Evolutionary conservation across 352 stramenopile species (phyloP).

Genomic region (Proteromonas lacertae): DNA sequence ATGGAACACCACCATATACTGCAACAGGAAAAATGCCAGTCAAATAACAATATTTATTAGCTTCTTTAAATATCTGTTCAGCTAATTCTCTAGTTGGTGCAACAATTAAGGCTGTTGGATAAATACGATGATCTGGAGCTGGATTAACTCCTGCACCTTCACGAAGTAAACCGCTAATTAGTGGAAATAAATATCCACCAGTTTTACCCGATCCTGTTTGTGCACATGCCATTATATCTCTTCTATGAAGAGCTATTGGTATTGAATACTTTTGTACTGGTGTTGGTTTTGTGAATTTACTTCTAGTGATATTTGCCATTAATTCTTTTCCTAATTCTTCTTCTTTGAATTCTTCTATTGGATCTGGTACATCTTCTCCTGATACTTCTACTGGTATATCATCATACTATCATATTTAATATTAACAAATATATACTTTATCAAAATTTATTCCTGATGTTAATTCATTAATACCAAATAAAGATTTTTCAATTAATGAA

Average conservation of each 20-base stretch:
- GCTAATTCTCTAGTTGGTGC: conserved; percentile 67
- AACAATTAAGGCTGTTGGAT: conserved; percentile 51
- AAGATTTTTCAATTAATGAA: too few species aligned
- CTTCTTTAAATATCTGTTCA: conserved; percentile 75
- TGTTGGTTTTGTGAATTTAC: conserved; percentile 76
- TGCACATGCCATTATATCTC: conserved; percentile 94
- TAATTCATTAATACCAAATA: too few species aligned
- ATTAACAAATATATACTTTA: conserved; percentile 14
- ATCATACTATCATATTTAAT: conserved; percentile 30
- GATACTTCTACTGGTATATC: conserved; percentile 72
- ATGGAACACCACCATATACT: conserved; percentile 62
- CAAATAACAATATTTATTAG: conserved; percentile 71
- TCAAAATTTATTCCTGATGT: conserved; percentile 82
- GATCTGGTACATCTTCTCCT: conserved; percentile 55
- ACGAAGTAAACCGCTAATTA: conserved; percentile 66
- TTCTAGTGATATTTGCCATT: conserved; percentile 47
- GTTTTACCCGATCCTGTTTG: conserved; percentile 92
- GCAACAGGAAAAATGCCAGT: conserved; percentile 60
- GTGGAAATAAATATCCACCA: conserved; percentile 74
- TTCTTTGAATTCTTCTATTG: conserved; percentile 37
- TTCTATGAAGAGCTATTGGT: conserved; percentile 53
- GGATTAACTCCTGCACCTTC: conserved; percentile 15
- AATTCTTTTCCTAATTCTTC: conserved; percentile 41
- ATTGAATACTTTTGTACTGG: conserved; percentile 98
- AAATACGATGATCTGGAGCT: conserved; percentile 11